phyloP scores from a whole-genome alignment of 306 rosid genomes.

The Quercus cerris region DNA sequence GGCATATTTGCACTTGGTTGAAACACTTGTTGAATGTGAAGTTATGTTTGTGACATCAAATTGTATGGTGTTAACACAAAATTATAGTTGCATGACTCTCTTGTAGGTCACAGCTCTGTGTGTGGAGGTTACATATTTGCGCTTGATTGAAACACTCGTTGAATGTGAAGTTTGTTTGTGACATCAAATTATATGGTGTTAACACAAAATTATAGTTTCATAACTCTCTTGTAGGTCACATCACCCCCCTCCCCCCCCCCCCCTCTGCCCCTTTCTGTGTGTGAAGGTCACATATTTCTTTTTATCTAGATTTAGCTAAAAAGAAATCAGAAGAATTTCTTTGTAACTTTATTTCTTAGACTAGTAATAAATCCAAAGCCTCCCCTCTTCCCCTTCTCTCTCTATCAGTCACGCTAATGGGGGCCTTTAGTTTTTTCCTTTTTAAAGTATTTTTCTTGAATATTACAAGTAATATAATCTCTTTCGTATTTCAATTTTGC shows the following conservation, averaged over 20 bases:
- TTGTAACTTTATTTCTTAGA: not conserved
- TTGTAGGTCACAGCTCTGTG: not conserved
- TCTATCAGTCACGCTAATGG: not conserved
- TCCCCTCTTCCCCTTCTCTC: not conserved
- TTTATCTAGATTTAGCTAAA: not conserved
- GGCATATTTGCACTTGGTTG: not conserved
- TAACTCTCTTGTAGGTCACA: not conserved
- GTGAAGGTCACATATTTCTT: not conserved
- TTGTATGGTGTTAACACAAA: not conserved
- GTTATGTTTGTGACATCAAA: not conserved
- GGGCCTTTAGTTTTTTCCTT: conserved; percentile 4
- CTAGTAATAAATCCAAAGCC: too few species aligned
- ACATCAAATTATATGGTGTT: not conserved
- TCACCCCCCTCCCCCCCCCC: too few species aligned
- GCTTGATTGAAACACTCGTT: not conserved
- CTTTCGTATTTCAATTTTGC: conserved; percentile 39
- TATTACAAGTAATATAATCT: conserved; percentile 11
- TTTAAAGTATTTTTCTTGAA: not conserved
- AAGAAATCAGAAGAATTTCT: not conserved
- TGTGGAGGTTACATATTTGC: not conserved
- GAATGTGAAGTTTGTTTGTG: not conserved
- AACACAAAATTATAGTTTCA: not conserved
- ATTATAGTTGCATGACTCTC: not conserved
- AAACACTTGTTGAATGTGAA: not conserved
- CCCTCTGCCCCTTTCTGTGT: not conserved